phyloP scores from a whole-genome alignment of 345 rosid species.

The Luvunga scandens region DNA sequence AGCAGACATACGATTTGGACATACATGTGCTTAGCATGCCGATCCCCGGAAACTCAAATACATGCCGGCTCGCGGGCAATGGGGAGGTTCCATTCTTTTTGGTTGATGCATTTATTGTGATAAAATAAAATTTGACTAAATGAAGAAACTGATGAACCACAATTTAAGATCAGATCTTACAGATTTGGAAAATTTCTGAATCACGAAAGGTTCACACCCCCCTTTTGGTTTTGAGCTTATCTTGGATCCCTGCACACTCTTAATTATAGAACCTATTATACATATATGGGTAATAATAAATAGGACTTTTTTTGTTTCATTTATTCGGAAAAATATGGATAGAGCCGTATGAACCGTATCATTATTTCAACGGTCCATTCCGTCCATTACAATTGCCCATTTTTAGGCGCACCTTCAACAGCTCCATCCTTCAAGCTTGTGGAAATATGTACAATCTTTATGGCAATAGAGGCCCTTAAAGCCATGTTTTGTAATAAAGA shows the following conservation, averaged over 20 bases:
- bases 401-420: not conserved
- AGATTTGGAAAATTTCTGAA: not conserved
- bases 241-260: not conserved
- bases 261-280: not conserved
- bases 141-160: too few relatives aligned
- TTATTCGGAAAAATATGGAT: not conserved
- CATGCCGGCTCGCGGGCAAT: not conserved
- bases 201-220: not conserved
- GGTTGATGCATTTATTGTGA: not conserved
- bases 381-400: not conserved
- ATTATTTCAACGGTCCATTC: not conserved
- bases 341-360: not conserved
- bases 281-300: too few relatives aligned
- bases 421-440: not conserved
- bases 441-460: not conserved
- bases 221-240: not conserved
- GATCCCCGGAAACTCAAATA: not conserved
- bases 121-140: not conserved
- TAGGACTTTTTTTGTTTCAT: not conserved
- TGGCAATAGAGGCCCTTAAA: not conserved
- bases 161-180: not conserved
- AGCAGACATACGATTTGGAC: too few relatives aligned
- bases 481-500: not conserved
- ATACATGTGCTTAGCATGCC: not conserved
- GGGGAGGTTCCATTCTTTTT: not conserved